Conservation (phyloP, 2,329 filamentous ascomycete genomes). For the Leptographium radiaticola region DNA sequence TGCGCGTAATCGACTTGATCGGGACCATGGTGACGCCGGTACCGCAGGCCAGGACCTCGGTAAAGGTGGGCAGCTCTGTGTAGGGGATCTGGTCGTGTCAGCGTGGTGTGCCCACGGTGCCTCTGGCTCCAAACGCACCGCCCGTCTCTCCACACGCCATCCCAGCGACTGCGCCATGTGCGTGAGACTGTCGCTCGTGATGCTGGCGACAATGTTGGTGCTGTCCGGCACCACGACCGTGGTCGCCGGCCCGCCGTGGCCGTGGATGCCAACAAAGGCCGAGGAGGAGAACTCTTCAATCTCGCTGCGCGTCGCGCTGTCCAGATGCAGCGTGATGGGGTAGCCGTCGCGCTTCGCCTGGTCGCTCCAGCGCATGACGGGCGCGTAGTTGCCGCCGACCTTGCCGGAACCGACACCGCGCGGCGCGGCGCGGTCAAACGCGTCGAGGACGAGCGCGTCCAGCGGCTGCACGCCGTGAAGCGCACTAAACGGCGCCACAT, state of each 20-base stretch:
- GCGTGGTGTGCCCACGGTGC: no score
- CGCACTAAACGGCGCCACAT: slow-evolving; percentile 80
- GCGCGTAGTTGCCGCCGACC: slow-evolving; percentile 90
- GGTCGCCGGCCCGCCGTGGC: slow-evolving; percentile 32
- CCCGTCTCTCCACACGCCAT: slow-evolving; percentile 69
- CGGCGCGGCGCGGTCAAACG: slow-evolving; percentile 89
- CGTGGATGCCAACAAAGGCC: slow-evolving; percentile 71
- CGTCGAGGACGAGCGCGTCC: slow-evolving; percentile 76
- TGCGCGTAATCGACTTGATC: slow-evolving; percentile 76
- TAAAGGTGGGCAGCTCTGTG: slow-evolving; percentile 37
- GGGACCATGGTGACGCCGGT: slow-evolving; percentile 87
- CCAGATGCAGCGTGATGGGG: slow-evolving; percentile 89
- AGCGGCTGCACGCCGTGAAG: slow-evolving; percentile 87
- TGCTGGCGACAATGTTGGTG: slow-evolving; percentile 72
- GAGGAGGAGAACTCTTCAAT: slow-evolving; percentile 94
- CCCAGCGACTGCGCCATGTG: slow-evolving; percentile 66
- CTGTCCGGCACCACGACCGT: slow-evolving; percentile 82
- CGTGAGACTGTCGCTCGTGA: slow-evolving; percentile 69
- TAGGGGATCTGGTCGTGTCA: slow-evolving; percentile 43
- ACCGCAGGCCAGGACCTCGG: slow-evolving; percentile 79
- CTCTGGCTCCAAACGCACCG: slow-evolving; percentile 30
- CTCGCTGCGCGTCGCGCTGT: slow-evolving; percentile 70
- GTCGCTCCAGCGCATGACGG: slow-evolving; percentile 78
- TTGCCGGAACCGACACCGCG: slow-evolving; percentile 86
- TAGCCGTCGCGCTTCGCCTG: slow-evolving; percentile 65